Evolutionary conservation across 225 moss, liverwort and hornwort genomes (phyloP), one percentile per base, ranked within the genome.

Genomic region (Straminergon stramineum): DNA sequence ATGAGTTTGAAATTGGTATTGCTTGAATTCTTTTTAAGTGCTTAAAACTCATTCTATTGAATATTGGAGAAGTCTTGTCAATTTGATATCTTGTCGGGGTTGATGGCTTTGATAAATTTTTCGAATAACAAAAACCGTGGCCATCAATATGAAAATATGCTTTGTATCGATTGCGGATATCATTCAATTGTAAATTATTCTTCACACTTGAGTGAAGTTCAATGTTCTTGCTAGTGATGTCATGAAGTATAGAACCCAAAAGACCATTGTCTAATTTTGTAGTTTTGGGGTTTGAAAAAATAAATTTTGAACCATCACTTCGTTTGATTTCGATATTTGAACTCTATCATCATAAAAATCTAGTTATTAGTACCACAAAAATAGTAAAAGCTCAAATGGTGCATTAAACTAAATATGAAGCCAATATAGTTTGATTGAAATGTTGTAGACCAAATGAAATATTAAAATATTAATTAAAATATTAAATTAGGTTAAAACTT

Each of bases 101-200:
- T 65, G 82, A 65, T 82, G 89, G n/a, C 16, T 87, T 87, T n/a
- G 66, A 89, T 57, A 52, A 52, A 60, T 73, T 7, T 24, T 88
- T 92, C 15, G 91, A 89, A 64, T 91, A 74, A 82, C 79, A 91
- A 57, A 91, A 92, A 52, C 89, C 85, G 37, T 82, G 21, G 2
- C 91, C 77, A 43, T 92, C 87, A 43, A 91, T 83, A 77, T 92
- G 85, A 37, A 91, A 91, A 73, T 89, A 91, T 37, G 87, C 87
- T 82, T 92, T 89, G 31, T 89, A 91, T 8, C 53, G 18, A 58
- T 89, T 89, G 18, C 73, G 24, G 58, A 89, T 66, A 64, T 64
- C 35, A 52, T 78, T 79, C 17, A 92, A 43, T 3, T 88, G 87
- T 69, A 31, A 85, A 37, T 65, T 85, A 3, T 87, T 91, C 39